Evolutionary conservation across 176 grass and related monocot species (phyloP).

Genomic region (Dendrocalamus sinicus): DNA sequence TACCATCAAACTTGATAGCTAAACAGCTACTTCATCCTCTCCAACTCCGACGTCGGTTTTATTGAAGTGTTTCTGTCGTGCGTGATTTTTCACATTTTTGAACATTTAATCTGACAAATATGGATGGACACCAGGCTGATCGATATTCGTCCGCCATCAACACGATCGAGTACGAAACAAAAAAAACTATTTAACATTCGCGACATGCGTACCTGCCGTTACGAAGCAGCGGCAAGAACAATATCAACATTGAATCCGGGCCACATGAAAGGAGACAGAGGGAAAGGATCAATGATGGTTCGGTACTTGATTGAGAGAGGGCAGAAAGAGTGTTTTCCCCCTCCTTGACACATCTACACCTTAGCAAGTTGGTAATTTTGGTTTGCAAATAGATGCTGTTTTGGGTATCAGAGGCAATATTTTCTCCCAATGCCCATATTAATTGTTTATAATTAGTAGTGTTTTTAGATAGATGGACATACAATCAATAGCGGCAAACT

Average conservation of each 20-base stretch:
- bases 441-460: neutral
- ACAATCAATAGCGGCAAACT: neutral
- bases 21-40: neutral
- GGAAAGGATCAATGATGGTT: neutral
- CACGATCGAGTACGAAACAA: too few relatives aligned
- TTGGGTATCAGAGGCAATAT: neutral
- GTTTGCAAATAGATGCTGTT: neutral
- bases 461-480: neutral
- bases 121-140: neutral
- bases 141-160: neutral
- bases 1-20: neutral
- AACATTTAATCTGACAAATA: neutral
- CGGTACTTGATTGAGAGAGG: constrained; percentile 17
- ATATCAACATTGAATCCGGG: constrained; percentile 31
- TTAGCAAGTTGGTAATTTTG: neutral
- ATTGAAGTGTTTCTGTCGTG: neutral
- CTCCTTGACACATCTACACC: neutral
- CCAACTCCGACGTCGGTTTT: neutral
- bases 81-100: neutral
- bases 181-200: neutral
- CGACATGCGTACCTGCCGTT: constrained; percentile 24
- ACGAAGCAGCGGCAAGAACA: constrained; percentile 29
- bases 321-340: neutral
- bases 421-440: neutral
- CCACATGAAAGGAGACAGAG: neutral